Evolutionary conservation across 2,329 filamentous ascomycete genomes (phyloP).

Genomic region (Claviceps maximensis): DNA sequence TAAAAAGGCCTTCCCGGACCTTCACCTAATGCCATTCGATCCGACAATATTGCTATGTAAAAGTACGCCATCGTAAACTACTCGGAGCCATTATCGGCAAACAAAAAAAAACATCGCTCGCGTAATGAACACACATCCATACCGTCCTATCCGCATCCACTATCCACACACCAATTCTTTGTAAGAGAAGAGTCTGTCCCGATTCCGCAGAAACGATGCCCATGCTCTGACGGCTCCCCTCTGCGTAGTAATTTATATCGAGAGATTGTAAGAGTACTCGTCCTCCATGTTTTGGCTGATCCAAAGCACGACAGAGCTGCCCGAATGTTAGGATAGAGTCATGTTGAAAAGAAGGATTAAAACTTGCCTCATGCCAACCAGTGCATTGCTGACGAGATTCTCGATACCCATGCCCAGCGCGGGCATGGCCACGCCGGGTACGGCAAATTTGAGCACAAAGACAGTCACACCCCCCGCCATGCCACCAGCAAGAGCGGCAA

Average conservation of each 20-base stretch:
- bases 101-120: neutral
- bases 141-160: neutral
- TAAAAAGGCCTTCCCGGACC: too few species aligned
- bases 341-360: neutral
- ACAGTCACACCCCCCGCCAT: conserved; percentile 59
- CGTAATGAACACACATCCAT: neutral
- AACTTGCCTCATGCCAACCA: conserved; percentile 46
- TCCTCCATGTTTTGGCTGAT: conserved; percentile 62
- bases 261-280: conserved; percentile 55
- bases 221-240: too few species aligned
- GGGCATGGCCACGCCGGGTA: conserved; percentile 43
- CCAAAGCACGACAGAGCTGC: conserved; percentile 51
- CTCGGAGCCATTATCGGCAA: neutral
- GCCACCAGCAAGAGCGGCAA: conserved; percentile 50
- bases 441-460: conserved; percentile 52
- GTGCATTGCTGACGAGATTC: conserved; percentile 51
- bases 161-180: neutral
- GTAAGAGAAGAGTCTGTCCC: neutral
- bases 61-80: neutral
- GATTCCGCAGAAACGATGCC: neutral
- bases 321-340: conserved; percentile 6
- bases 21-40: neutral
- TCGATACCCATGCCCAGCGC: conserved; percentile 51
- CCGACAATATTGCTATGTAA: neutral
- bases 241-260: conserved; percentile 24